Percentiles rank a stretch among this genome's conserved stretches.
phyloP scores from a whole-genome alignment of 192 early-diverging fungal species.

The Mortierella antarctica region DNA sequence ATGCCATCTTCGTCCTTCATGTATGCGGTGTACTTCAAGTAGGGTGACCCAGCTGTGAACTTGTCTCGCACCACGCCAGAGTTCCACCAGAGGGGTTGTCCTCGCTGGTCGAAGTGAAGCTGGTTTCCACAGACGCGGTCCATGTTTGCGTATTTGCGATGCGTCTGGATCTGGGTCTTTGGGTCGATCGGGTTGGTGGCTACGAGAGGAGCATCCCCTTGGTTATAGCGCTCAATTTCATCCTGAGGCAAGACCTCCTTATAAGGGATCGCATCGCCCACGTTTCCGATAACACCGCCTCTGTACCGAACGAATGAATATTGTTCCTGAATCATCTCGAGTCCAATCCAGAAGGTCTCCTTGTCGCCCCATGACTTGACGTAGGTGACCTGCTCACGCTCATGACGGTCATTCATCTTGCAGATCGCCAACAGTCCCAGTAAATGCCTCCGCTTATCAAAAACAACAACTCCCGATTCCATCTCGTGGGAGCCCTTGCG shows the following conservation, averaged over 20 bases:
- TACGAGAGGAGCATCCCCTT: constrained; percentile 19
- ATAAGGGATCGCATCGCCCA: constrained; percentile 45
- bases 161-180: not conserved
- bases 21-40: constrained; percentile 40
- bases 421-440: constrained; percentile 66
- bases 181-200: constrained; percentile 22
- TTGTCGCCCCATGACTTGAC: constrained; percentile 64
- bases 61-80: constrained; percentile 60
- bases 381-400: constrained; percentile 58
- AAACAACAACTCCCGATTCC: constrained; percentile 68
- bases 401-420: constrained; percentile 58
- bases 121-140: constrained; percentile 59
- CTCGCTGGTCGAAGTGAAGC: constrained; percentile 54
- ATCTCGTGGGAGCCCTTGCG: constrained; percentile 60
- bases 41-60: constrained; percentile 22
- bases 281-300: constrained; percentile 61
- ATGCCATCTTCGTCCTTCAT: constrained; percentile 54
- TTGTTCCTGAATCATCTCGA: constrained; percentile 66
- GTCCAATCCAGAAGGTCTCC: constrained; percentile 75
- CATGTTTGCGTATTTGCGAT: constrained; percentile 11
- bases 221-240: constrained; percentile 38
- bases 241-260: constrained; percentile 27
- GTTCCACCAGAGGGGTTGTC: constrained; percentile 63
- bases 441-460: constrained; percentile 62
- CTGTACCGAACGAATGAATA: constrained; percentile 57